Conservation (phyloP, 345 rosid genomes). For the Ceriops decandra region DNA sequence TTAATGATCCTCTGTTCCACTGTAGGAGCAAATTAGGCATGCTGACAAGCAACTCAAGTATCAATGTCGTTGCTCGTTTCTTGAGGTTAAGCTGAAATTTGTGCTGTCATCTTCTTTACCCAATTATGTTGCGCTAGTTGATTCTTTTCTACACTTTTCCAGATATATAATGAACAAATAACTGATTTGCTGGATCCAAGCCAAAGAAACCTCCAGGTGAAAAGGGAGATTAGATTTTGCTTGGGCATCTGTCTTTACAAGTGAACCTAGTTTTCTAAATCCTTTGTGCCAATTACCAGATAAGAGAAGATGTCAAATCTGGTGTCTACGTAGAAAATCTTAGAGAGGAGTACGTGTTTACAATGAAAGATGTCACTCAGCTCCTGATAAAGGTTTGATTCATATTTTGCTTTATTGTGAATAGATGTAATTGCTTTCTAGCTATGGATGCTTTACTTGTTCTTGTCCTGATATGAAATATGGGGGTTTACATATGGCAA, state of each 20-base stretch:
- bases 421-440: constrained; percentile 3
- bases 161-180: constrained; percentile 98
- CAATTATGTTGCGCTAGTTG: constrained; percentile 4
- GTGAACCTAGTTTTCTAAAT: constrained; percentile 11
- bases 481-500: background rate
- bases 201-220: constrained; percentile 83
- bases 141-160: constrained; percentile 31
- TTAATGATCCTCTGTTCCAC: constrained; percentile 13
- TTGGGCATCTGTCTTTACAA: constrained; percentile 9
- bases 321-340: constrained; percentile 93
- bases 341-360: constrained; percentile 68
- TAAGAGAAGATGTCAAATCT: constrained; percentile 91
- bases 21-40: constrained; percentile 87
- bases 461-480: background rate
- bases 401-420: constrained; percentile 14
- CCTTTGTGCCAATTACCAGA: constrained; percentile 40
- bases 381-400: constrained; percentile 71
- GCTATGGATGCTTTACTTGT: background rate
- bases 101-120: background rate
- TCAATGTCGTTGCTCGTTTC: constrained; percentile 96
- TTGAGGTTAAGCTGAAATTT: constrained; percentile 55
- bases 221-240: constrained; percentile 10
- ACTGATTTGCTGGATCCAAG: constrained; percentile 91
- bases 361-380: constrained; percentile 73
- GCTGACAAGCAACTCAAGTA: constrained; percentile 78